phyloP scores from a whole-genome alignment of 2,329 filamentous ascomycete species.

The Claviceps sp. region DNA sequence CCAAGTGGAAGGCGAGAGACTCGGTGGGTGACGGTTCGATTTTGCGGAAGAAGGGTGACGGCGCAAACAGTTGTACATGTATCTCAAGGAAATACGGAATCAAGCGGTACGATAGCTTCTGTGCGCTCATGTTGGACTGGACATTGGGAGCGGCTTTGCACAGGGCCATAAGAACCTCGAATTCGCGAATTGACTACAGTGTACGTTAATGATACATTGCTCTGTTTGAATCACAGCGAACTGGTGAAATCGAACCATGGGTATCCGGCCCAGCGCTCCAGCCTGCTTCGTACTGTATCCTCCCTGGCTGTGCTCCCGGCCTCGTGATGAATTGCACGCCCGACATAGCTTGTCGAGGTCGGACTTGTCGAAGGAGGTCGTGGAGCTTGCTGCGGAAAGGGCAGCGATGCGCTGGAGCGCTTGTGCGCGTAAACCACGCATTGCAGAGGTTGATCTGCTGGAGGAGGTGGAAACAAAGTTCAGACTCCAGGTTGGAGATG shows the following conservation, averaged over 20 bases:
- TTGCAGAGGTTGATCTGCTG: constrained; percentile 22
- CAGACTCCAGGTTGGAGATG: not conserved
- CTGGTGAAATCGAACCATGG: constrained; percentile 38
- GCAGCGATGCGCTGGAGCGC: constrained; percentile 53
- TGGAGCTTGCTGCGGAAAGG: constrained; percentile 42
- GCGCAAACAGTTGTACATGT: constrained; percentile 61
- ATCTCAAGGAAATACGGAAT: constrained; percentile 77
- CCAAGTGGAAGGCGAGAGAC: constrained; percentile 63
- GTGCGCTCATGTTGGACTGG: constrained; percentile 55
- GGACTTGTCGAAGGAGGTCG: constrained; percentile 43
- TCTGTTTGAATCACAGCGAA: not conserved
- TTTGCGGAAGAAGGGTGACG: constrained; percentile 70
- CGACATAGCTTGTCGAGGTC: constrained; percentile 49
- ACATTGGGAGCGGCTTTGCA: constrained; percentile 79
- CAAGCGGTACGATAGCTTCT: constrained; percentile 66
- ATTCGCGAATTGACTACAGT: constrained; percentile 66
- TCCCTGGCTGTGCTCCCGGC: constrained; percentile 35
- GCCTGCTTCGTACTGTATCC: constrained; percentile 22
- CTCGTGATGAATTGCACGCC: constrained; percentile 36
- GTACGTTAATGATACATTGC: constrained; percentile 8
- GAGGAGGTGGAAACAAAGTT: not conserved
- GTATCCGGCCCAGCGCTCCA: constrained; percentile 36
- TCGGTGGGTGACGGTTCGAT: constrained; percentile 86
- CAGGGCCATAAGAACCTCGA: constrained; percentile 80
- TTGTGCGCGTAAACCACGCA: constrained; percentile 44